Percentiles rank a stretch among this genome's conserved stretches.
These are phyloP conservation scores for Actinomortierella wolfii DNA, from an alignment of 371 early-diverging fungal species.

Conservation along the genomic window DNA sequence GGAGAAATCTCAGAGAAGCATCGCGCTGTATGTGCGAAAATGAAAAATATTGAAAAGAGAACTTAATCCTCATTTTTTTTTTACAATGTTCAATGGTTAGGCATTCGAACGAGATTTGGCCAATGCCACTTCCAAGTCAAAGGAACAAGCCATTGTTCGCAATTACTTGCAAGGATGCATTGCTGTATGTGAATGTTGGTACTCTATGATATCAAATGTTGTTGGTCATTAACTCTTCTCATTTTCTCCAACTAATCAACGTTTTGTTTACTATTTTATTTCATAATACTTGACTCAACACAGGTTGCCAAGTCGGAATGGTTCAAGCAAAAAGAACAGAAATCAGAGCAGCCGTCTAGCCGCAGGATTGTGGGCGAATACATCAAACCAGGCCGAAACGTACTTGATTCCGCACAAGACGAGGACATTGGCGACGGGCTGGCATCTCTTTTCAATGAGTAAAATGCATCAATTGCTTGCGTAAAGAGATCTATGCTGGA, in stretches of 20 bases:
- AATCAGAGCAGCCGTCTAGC: slow-evolving; percentile 12
- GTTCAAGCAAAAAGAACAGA: slow-evolving; percentile 37
- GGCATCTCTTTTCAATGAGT: slow-evolving; percentile 29
- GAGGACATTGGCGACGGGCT: slow-evolving; percentile 42
- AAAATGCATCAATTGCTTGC: no score
- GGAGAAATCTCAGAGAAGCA: no score
- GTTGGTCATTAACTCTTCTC: not conserved
- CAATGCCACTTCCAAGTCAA: slow-evolving; percentile 25
- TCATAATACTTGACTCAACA: not conserved
- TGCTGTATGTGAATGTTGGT: slow-evolving; percentile 41
- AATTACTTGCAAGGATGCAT: slow-evolving; percentile 50
- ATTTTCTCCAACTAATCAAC: not conserved
- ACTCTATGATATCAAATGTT: not conserved
- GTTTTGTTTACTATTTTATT: not conserved
- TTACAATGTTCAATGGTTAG: no score
- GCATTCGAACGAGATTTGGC: slow-evolving; percentile 33
- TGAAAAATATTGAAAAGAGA: not conserved
- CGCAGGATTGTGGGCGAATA: slow-evolving; percentile 33
- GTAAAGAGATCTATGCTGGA: no score
- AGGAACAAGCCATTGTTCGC: slow-evolving; percentile 47
- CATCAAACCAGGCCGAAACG: slow-evolving; percentile 26
- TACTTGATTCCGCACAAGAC: slow-evolving; percentile 27
- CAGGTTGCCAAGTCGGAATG: slow-evolving; percentile 46
- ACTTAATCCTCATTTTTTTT: not conserved
- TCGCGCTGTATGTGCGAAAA: no score